Evolutionary conservation across 1,284 basidiomycete genomes (phyloP), one percentile per base, ranked within the genome.

Genomic region (Cutaneotrichosporon arboriforme): DNA sequence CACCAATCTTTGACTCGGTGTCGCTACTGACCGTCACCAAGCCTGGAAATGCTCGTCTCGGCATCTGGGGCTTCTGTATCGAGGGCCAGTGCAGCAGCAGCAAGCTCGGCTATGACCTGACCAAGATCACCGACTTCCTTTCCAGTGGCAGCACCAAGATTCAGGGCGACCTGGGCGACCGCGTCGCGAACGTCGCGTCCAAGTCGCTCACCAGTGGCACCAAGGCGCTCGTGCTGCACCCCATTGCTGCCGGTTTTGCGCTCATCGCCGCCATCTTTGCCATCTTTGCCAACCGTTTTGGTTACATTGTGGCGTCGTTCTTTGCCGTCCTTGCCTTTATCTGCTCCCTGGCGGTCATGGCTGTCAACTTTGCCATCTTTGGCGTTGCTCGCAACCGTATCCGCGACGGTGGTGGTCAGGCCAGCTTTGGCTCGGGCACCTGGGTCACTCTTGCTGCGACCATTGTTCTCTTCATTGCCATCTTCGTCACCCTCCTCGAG

Each of bases 191-290:
- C 47, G 33, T 18, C 20, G 31, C 31, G 21, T 36, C 46, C 47
- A 54, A 55, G 47, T 46, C 52, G 22, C 46, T 67, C 26, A 50
- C 61, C 10, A 26, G 26, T 4, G 41, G 65, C 35, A 72, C 72
- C 37, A 69, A 68, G 45, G 70, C 62, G 4, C 51, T 74, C 23
- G 60, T 76, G 51, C 60, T 76, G 2, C 67, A 73, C 55, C 72
- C 73, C 12, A 63, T 76, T 40, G 73, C 72, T 1, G 52, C 57
- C 9, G 68, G 60, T 59, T 48, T 73, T 40, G 52, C 69, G 8
- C 67, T 70, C 52, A 46, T 73, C 26, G 59, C 70, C 2, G 66
- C 70, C 58, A 55, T 74, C 55, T 59, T 74, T 40, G 70, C 73
- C 9, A 59, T 66, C 20, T 52, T 54, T 52, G 64, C 65, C 4